Evolutionary conservation across 148 eudicot species (phyloP), one percentile per base, ranked within the genome.

Genomic region (Nyssa sinensis): DNA sequence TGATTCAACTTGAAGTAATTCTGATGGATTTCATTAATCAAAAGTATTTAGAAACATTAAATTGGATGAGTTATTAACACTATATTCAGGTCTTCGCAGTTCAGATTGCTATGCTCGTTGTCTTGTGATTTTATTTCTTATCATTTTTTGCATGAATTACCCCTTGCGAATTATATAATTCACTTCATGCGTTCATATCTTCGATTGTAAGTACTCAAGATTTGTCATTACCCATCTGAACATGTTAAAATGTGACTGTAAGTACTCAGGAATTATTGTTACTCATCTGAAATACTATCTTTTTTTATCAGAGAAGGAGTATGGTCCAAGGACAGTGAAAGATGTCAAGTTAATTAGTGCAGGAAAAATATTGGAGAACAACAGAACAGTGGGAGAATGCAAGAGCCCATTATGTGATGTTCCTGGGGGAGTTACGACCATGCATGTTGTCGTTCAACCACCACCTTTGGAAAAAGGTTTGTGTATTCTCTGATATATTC

Each of bases 401-500:
- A 84, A 81, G 55, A 86, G 85, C 84, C 82, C 88, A 4, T 59
- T 86, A 37, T 86, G 80, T 82, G 88, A 88, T 75, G 31, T 86
- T 66, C 92, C 92, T 12, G 88, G 86, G 14, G 88, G 88, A 69
- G 88, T 86, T 57, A 81, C 80, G 23, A 88, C 90, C 58, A 88
- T 88, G 90, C 92, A 84, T 74, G 90, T 88, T 39, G 82, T 88
- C 35, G 88, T 88, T 79, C 89, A 86, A 61, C 86, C 86, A 27
- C 87, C 92, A 13, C 62, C 85, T 31, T 49, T 23, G 29, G 88
- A 82, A 44, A 88, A 84, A 84, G 89, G 92, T 88, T 62, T 35
- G 23, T 17, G 33, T 44, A 25, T 14, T 62, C 33, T 72, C 28
- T 66, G 12, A 39, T 31, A 32, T 60, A 35, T 10, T 19, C 23